Conservation (phyloP, 179 eudicot species). For the Spergularia azorica region DNA sequence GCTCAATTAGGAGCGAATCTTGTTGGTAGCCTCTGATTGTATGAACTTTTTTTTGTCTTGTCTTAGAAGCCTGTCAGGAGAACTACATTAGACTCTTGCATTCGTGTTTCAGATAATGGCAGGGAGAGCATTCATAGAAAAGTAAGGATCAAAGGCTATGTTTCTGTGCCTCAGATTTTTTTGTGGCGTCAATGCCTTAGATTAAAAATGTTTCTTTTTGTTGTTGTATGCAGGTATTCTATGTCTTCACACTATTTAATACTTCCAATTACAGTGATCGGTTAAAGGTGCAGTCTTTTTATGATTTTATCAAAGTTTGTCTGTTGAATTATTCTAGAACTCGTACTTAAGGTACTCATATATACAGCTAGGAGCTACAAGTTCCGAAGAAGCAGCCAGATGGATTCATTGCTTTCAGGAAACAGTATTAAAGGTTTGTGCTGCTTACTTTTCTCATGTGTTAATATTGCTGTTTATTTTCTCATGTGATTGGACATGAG, state of each 20-base stretch:
- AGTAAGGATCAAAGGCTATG: conserved; percentile 26
- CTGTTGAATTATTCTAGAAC: not conserved
- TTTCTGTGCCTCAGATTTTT: not conserved
- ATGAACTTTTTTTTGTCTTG: not conserved
- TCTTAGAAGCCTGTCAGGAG: conserved; percentile 50
- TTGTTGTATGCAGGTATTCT: conserved; percentile 48
- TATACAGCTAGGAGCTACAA: conserved; percentile 63
- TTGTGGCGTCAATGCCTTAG: not conserved
- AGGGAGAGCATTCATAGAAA: conserved; percentile 55
- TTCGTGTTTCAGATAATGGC: conserved; percentile 56
- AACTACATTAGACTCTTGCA: conserved; percentile 50
- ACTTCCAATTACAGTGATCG: conserved; percentile 56
- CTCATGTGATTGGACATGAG: not conserved
- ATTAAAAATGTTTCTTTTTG: not conserved
- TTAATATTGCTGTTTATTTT: too few relatives aligned
- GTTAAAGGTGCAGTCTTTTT: conserved; percentile 47
- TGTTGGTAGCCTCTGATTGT: conserved; percentile 8
- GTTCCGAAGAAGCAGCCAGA: conserved; percentile 71
- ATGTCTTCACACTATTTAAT: conserved; percentile 60
- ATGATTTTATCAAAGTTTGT: conserved; percentile 13
- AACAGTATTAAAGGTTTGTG: conserved; percentile 47
- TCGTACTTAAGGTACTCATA: conserved; percentile 5
- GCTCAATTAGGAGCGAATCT: not conserved
- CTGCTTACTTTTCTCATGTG: not conserved
- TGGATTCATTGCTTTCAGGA: conserved; percentile 65